Base-by-base conservation (phyloP, 805 yeast genomes). In the Citeromyces matritensis region DNA sequence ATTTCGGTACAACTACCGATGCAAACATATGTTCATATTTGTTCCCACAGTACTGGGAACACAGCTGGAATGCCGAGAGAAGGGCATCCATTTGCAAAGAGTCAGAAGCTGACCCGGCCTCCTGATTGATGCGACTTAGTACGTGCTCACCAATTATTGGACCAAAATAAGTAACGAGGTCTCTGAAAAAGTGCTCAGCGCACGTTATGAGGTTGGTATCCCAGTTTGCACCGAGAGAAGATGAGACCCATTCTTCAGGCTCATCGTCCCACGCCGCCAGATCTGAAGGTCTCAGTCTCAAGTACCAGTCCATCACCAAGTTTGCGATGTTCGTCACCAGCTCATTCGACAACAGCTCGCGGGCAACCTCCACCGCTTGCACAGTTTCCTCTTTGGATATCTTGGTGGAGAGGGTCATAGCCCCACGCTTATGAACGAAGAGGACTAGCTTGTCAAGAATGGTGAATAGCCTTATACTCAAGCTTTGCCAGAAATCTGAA, bases 221-320 rank as follows among this genome's bases (percentile, higher is more conserved):
- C 74, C 82, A 84, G 45, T 78, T 75, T 4, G 72, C 58, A 31
- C 73, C 65, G 35, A 76, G 56, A 41, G 85, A 94, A 44, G 84
- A 94, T 39, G 75, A 73, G 13, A 81, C 73, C 83, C 94, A 91
- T 49, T 84, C 95, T 48, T 85, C 97, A 0, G 97, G 95, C 37
- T 85, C 94, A 11, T 66, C 50, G 9, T 61, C 48, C 97, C 97
- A 91, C 25, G 70, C 58, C 42, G 81, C 93, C 30, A 88, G 50
- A 47, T 86, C 96, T 2, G 65, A 51, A 1, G 88, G 84, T 36
- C 74, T 69, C 30, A 86, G 51, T 34, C 77, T 68, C 38, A 91
- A 59, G 50, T 83, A 86, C 70, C 77, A 76, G 26, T 65, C 60
- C 36, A 85, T 73, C 24, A 86, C 57, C 27, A 80, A 53, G 37